Evolutionary conservation across 495 filamentous ascomycete species (phyloP), one percentile per base, ranked within the genome.

Genomic region (Podospora pseudoanserina): DNA sequence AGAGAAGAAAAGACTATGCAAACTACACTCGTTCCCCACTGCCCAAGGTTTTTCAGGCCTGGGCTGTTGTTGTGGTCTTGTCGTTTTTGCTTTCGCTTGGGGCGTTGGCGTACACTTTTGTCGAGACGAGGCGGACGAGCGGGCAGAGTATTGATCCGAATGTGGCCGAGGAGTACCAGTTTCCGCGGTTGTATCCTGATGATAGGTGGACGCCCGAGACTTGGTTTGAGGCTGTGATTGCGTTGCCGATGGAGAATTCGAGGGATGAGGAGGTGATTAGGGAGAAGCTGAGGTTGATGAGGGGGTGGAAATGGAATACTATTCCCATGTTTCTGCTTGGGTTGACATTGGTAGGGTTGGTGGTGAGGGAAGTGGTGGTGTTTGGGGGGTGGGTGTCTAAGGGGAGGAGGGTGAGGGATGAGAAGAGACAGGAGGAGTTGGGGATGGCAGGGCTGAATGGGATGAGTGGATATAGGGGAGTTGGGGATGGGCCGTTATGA

Each of bases 261-360:
- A 65, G 65, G 28, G 71, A 77, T 4, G 68, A 76, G 20, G 70
- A 70, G 34, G 76, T 81, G 11, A 83, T 88, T 20, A 32, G 63
- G 27, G 67, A 71, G 16, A 80, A 84, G 55, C 67, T 85, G 64
- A 73, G 39, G 16, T 61, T 83, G 16, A 86, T 86, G 77, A 76
- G 78, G 34, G 84, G 76, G 5, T 87, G 85, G 85, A 75, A 80
- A 68, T 86, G 81, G 76, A 87, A 87, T 76, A 72, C 86, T 61
- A 81, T 86, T 19, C 76, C 83, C 6, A 72, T 88, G 73, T 83
- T 85, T 64, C 56, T 86, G 13, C 59, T 83, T 13, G 81, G 80
- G 18, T 75, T 84, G 23, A 62, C 72, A 4, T 73, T 87, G 44
- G 78, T 83, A 32, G 76, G 75, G 1, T 72, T 88, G 68, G 81